Percentiles rank a stretch among this genome's conserved stretches.
These are phyloP conservation scores for Lathyrus tuberosus DNA, from an alignment of 306 rosid species.

Conservation along the genomic window DNA sequence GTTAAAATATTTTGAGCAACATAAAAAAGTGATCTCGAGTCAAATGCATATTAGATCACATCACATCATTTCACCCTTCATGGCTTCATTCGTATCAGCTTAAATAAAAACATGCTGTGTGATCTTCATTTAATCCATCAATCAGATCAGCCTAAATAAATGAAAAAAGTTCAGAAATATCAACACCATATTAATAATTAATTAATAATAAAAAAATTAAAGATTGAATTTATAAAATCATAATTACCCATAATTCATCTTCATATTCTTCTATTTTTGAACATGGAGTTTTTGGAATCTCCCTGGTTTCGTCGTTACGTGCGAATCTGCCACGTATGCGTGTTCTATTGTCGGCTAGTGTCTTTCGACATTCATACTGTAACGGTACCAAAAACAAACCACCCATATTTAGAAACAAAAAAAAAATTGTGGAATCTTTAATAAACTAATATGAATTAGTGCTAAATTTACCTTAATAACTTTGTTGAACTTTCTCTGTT, in stretches of 20 bases:
- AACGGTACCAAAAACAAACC: neutral
- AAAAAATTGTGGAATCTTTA: too few species aligned
- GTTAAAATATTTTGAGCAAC: too few species aligned
- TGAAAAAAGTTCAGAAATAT: neutral
- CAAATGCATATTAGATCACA: too few species aligned
- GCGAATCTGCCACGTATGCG: conserved; percentile 98
- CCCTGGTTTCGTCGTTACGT: conserved; percentile 71
- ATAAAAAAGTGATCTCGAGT: too few species aligned
- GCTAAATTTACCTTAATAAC: conserved; percentile 69
- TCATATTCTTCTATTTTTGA: conserved; percentile 67
- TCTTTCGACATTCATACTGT: conserved; percentile 91
- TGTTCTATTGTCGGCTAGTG: conserved; percentile 92
- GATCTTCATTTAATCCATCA: conserved; percentile 48
- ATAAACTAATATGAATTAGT: too few species aligned
- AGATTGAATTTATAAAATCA: neutral
- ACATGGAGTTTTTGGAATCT: conserved; percentile 59
- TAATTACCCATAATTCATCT: conserved; percentile 72
- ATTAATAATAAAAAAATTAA: neutral
- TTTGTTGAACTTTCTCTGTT: conserved; percentile 89
- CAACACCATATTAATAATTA: neutral
- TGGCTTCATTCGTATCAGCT: too few species aligned
- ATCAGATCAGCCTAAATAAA: conserved; percentile 47
- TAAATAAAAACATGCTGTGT: too few species aligned
- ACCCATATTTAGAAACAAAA: too few species aligned
- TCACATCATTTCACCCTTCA: too few species aligned